Evolutionary conservation across 164 flowering plant genomes (phyloP).

Genomic region (Taxillus chinensis): DNA sequence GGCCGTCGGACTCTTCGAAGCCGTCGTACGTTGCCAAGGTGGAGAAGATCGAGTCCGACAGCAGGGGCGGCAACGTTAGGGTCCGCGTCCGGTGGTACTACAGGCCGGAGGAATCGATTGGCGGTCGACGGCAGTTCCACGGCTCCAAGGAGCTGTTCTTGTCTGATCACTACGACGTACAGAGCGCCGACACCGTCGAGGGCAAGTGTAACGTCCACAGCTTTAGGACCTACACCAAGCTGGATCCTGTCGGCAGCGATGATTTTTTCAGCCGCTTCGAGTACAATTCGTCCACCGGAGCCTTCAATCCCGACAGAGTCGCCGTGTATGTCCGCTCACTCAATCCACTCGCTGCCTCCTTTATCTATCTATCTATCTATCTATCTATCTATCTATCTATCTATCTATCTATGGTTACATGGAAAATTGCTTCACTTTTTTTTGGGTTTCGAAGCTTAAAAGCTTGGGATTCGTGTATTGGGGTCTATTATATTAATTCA

Average conservation of each 20-base stretch:
- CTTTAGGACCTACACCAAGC: constrained; percentile 69
- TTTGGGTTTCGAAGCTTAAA: too few relatives aligned
- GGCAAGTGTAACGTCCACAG: constrained; percentile 73
- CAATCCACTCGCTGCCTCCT: too few relatives aligned
- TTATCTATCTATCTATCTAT: too few relatives aligned
- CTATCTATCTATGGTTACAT: too few relatives aligned
- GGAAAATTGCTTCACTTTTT: too few relatives aligned
- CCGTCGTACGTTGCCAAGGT: constrained; percentile 65
- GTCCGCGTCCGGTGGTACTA: constrained; percentile 71
- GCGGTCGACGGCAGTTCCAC: constrained; percentile 73
- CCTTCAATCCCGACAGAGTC: constrained; percentile 71
- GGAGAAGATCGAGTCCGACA: constrained; percentile 59
- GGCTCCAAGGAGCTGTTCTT: constrained; percentile 72
- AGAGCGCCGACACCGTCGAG: constrained; percentile 74
- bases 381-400: too few relatives aligned
- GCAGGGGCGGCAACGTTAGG: constrained; percentile 44
- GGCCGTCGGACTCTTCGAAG: constrained; percentile 52
- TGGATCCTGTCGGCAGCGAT: constrained; percentile 63
- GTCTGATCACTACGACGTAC: constrained; percentile 62
- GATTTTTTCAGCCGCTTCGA: constrained; percentile 82
- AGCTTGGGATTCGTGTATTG: too few relatives aligned
- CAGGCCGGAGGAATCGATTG: constrained; percentile 82
- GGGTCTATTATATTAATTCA: too few relatives aligned
- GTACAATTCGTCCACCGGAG: constrained; percentile 59
- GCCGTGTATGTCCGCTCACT: constrained; percentile 47